Evolutionary conservation across 2,329 filamentous ascomycete species (phyloP).

Genomic region (Calonectria fujianensis): DNA sequence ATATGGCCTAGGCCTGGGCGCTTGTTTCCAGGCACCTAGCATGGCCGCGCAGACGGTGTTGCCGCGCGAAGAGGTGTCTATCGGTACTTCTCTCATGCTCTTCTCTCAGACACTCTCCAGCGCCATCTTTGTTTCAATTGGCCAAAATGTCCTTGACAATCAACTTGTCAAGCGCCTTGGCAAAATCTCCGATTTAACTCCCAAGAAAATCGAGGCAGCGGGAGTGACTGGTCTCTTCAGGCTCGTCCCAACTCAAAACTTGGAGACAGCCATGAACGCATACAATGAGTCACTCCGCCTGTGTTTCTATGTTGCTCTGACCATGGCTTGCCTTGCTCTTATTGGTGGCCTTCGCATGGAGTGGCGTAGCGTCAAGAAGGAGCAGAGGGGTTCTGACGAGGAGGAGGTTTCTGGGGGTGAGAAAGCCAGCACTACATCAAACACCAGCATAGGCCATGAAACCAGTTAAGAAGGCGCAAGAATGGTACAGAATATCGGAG

Average conservation of each 20-base stretch:
- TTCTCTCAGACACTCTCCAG: constrained; percentile 67
- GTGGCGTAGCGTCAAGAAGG: constrained; percentile 44
- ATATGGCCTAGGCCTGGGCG: constrained; percentile 65
- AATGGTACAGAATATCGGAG: too few species aligned
- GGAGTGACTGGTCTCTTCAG: constrained; percentile 36
- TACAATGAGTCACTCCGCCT: constrained; percentile 78
- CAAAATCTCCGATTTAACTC: constrained; percentile 3
- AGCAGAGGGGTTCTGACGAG: constrained; percentile 14
- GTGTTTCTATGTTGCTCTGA: constrained; percentile 77
- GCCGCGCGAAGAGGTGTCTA: constrained; percentile 64
- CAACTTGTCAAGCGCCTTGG: constrained; percentile 56
- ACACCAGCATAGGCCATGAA: not conserved
- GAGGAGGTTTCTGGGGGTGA: not conserved
- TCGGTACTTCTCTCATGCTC: constrained; percentile 67
- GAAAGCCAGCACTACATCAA: not conserved
- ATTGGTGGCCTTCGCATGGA: constrained; percentile 39
- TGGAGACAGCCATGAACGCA: constrained; percentile 55
- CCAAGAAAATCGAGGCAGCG: constrained; percentile 9
- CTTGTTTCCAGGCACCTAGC: constrained; percentile 66
- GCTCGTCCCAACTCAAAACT: constrained; percentile 18
- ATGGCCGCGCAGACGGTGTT: constrained; percentile 69
- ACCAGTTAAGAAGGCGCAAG: not conserved
- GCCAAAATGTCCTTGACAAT: constrained; percentile 71
- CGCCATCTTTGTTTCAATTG: constrained; percentile 71
- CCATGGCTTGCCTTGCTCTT: constrained; percentile 62